Percentiles rank a stretch among this genome's conserved stretches.
Evolutionary conservation across 495 filamentous ascomycete species (phyloP).

Genomic region (Podospora conica): DNA sequence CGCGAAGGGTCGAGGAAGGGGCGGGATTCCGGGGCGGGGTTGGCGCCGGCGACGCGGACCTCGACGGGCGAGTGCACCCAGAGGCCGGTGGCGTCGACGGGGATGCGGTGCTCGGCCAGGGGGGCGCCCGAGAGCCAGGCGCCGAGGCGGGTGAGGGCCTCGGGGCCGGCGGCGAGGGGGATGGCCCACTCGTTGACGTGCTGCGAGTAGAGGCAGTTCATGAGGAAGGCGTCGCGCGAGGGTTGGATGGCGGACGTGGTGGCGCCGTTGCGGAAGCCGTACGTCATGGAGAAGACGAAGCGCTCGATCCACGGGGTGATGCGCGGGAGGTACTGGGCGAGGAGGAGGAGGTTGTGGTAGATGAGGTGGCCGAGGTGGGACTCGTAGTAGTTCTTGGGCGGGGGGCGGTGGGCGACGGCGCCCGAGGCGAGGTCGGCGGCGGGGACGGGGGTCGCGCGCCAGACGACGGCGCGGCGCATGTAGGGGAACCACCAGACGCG

Average conservation of each 20-base stretch:
- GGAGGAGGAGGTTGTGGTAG: constrained; percentile 81
- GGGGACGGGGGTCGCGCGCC: constrained; percentile 61
- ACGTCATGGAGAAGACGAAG: constrained; percentile 94
- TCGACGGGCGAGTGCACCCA: constrained; percentile 93
- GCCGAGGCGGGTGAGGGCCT: constrained; percentile 74
- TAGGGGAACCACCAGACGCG: constrained; percentile 98
- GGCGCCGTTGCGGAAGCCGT: constrained; percentile 69
- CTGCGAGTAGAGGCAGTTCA: constrained; percentile 96
- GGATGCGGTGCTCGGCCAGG: constrained; percentile 60
- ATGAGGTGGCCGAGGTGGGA: constrained; percentile 73
- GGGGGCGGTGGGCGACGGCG: constrained; percentile 35
- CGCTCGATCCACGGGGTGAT: constrained; percentile 83
- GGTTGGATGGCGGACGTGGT: constrained; percentile 70
- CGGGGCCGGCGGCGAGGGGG: constrained; percentile 80
- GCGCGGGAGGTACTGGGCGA: constrained; percentile 69
- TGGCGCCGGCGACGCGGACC: constrained; percentile 72
- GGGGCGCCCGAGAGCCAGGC: constrained; percentile 66
- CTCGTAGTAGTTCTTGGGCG: constrained; percentile 64
- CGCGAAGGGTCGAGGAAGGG: constrained; percentile 71
- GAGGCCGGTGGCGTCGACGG: constrained; percentile 67
- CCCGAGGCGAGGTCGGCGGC: constrained; percentile 48
- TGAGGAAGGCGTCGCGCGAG: constrained; percentile 69
- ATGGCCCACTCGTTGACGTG: constrained; percentile 98
- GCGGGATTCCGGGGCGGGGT: constrained; percentile 35
- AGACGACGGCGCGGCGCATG: constrained; percentile 74